phyloP scores from a whole-genome alignment of 495 filamentous ascomycete species.

The Platismatia glauca region DNA sequence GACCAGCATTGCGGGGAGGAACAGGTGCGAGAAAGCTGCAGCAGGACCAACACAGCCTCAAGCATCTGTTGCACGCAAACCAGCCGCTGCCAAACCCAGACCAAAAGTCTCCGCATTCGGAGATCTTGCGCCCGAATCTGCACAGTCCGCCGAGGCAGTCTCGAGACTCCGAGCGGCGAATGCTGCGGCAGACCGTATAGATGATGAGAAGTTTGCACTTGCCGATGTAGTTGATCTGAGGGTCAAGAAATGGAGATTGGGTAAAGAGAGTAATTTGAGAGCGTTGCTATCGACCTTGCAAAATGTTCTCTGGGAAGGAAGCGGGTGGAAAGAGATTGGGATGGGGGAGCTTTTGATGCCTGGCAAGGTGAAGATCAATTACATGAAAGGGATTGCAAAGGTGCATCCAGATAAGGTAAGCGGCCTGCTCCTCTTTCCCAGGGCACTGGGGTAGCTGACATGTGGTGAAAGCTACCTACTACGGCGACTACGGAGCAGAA shows the following conservation, averaged over 20 bases:
- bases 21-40: conserved; percentile 78
- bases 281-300: conserved; percentile 85
- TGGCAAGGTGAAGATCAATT: conserved; percentile 88
- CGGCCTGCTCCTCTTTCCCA: conserved; percentile 14
- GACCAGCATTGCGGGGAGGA: conserved; percentile 74
- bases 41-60: conserved; percentile 28
- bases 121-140: conserved; percentile 31
- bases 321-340: conserved; percentile 93
- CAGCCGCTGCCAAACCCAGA: conserved; percentile 32
- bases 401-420: conserved; percentile 97
- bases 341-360: conserved; percentile 86
- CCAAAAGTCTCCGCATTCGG: conserved; percentile 39
- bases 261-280: conserved; percentile 85
- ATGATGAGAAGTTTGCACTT: conserved; percentile 87
- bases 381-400: conserved; percentile 98
- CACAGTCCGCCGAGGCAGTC: conserved; percentile 49
- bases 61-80: conserved; percentile 30
- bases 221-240: conserved; percentile 72
- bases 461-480: conserved; percentile 57
- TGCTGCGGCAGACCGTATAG: conserved; percentile 67
- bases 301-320: conserved; percentile 78
- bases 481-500: conserved; percentile 86
- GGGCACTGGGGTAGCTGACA: background rate
- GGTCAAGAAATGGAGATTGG: conserved; percentile 70
- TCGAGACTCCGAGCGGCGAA: conserved; percentile 72